A percentile compares a stretch with the other conserved stretches of the same genome.
Evolutionary conservation across 306 rosid species (phyloP).

Genomic region (Trifolium dubium): DNA sequence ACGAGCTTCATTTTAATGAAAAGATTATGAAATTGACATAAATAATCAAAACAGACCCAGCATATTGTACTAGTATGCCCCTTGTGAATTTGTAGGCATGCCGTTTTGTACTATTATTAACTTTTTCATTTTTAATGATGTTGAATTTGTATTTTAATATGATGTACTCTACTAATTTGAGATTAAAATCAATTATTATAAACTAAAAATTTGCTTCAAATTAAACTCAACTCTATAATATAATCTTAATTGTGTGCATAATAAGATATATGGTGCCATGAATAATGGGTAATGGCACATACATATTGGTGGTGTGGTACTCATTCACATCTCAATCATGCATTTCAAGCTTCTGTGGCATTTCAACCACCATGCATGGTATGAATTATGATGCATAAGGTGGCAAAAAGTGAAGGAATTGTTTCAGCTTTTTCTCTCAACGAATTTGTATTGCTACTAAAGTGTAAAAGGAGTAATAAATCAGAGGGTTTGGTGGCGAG

Average conservation of each 20-base stretch:
- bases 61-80: neutral
- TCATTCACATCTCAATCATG: neutral
- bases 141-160: too few species aligned
- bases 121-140: too few species aligned
- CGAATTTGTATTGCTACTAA: conserved; percentile 33
- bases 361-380: conserved; percentile 34
- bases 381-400: conserved; percentile 42
- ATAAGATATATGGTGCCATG: too few species aligned
- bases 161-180: too few species aligned
- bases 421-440: conserved; percentile 41
- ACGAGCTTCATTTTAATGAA: neutral
- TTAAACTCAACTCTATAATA: too few species aligned
- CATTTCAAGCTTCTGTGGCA: conserved; percentile 30
- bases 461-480: conserved; percentile 27
- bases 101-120: too few species aligned
- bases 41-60: neutral
- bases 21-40: conserved; percentile 2
- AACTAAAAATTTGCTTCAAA: too few species aligned
- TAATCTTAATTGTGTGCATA: too few species aligned
- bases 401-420: conserved; percentile 52
- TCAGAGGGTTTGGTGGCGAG: conserved; percentile 53
- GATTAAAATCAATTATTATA: too few species aligned
- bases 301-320: neutral
- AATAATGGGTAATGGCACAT: too few species aligned
- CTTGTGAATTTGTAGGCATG: too few species aligned